Percentiles rank a stretch among this genome's conserved stretches.
Evolutionary conservation across 495 filamentous ascomycete species (phyloP).

Genomic region (Trichocladium uniseriatum): DNA sequence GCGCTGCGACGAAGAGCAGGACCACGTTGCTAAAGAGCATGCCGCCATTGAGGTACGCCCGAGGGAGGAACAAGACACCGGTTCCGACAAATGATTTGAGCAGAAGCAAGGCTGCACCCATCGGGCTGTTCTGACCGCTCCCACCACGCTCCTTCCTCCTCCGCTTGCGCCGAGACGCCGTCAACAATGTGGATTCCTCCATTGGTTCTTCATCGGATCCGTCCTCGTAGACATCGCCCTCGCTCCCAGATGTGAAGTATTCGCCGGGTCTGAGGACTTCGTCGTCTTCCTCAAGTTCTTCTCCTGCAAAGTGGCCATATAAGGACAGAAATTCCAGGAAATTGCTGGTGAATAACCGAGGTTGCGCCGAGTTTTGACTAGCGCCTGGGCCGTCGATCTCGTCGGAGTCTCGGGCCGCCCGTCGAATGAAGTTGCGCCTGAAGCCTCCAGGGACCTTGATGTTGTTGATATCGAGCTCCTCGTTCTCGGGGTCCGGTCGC

Average conservation of each 20-base stretch:
- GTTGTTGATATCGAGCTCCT: conserved; percentile 69
- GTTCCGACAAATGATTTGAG: conserved; percentile 97
- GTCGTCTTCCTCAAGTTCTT: conserved; percentile 91
- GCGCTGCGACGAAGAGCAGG: conserved; percentile 65
- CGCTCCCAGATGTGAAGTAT: conserved; percentile 67
- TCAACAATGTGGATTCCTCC: conserved; percentile 74
- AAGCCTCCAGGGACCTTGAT: conserved; percentile 94
- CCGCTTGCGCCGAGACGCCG: conserved; percentile 58
- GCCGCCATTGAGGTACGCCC: conserved; percentile 86
- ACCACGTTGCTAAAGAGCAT: conserved; percentile 95
- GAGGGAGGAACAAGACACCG: conserved; percentile 90
- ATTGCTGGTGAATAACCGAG: conserved; percentile 70
- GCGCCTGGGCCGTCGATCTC: conserved; percentile 35
- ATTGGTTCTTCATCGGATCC: conserved; percentile 58
- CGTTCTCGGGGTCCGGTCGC: conserved; percentile 66
- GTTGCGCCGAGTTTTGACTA: conserved; percentile 31
- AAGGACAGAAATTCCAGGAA: conserved; percentile 92
- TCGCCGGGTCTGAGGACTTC: conserved; percentile 76
- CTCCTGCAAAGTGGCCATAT: conserved; percentile 95
- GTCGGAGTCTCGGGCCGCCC: conserved; percentile 50
- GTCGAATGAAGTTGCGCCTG: conserved; percentile 73
- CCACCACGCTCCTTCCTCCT: conserved; percentile 61
- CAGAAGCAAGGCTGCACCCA: conserved; percentile 68
- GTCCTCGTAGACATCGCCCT: conserved; percentile 40
- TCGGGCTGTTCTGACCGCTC: conserved; percentile 61